phyloP scores from a whole-genome alignment of 306 rosid species.

The Psophocarpus tetragonolobus region DNA sequence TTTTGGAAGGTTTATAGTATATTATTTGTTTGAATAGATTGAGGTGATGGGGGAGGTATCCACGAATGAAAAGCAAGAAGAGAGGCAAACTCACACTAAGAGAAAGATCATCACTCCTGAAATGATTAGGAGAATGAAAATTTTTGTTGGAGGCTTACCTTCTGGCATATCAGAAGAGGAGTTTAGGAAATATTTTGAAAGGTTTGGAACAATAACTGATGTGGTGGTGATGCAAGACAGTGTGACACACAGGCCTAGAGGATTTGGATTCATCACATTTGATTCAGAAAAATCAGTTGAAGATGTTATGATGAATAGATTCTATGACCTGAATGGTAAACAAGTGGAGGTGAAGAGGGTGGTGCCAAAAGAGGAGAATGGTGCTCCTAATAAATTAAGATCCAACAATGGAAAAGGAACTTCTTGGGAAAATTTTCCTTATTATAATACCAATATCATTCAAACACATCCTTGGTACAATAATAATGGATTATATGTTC shows the following conservation, averaged over 20 bases:
- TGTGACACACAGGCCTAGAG: not conserved
- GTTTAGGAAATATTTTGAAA: not conserved
- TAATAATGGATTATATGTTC: not conserved
- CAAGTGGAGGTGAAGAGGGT: not conserved
- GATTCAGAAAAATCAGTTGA: not conserved
- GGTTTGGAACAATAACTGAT: not conserved
- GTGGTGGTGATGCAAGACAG: not conserved
- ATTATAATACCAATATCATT: not conserved
- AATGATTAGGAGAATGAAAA: not conserved
- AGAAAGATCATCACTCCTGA: not conserved
- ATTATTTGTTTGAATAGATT: not conserved
- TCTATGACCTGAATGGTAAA: conserved; percentile 1
- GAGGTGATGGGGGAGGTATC: not conserved
- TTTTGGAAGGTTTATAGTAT: not conserved
- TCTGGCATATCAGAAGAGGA: not conserved
- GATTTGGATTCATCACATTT: not conserved
- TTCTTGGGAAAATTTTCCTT: not conserved
- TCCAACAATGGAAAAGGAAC: not conserved
- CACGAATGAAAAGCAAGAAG: not conserved
- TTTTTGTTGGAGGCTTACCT: conserved; percentile 14
- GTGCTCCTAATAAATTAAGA: not conserved
- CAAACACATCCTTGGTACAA: not conserved
- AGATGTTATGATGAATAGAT: not conserved
- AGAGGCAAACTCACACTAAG: not conserved
- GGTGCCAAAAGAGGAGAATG: not conserved